Evolutionary conservation across 768 basidiomycete genomes (phyloP), one percentile per base, ranked within the genome.

Genomic region (Phaeotremella skinneri): DNA sequence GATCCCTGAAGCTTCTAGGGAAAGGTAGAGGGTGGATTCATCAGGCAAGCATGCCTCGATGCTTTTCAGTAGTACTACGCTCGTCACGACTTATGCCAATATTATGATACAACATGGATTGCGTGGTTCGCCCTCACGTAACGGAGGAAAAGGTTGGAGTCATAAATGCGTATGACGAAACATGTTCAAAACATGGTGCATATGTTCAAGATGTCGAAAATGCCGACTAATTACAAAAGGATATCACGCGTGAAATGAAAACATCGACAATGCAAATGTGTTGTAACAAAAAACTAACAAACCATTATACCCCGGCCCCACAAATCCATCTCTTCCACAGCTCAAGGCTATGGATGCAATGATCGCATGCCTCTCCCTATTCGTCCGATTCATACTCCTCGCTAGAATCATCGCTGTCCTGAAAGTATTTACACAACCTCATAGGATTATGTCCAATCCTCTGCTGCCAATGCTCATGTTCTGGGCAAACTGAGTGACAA

Each of bases 401-500:
- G 5, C 49, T 30, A 2, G 31, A 48, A 27, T 43, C 55, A 50
- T 64, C 43, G 23, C 11, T 7, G 13, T 21, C 55, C 2, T 49
- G 45, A 26, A 59, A 61, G 5, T 49, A 39, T 20, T 11, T 48
- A 51, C 58, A 58, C 48, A 42, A 2, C 23, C 51, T 21, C 32
- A 66, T 16, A 3, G 70, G 65, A 32, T 72, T 66, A 27, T 57
- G 42, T n/a, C 47, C 55, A 26, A 55, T 67, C 4, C 70, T 52
- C 17, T 67, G 47, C 56, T 69, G 63, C 29, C 50, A 69, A 39
- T 73, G 71, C 52, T 70, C 64, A 49, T 73, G 71, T 59, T 73
- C 71, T 6, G 71, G 66, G 50, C 71, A 73, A 7, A 69, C 70
- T 72, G 55, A 21, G 20, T 14, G 30, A 29, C 14, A 20, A 17